Evolutionary conservation across 306 rosid species (phyloP), one percentile per base, ranked within the genome.

Genomic region (Dicorynia guianensis): DNA sequence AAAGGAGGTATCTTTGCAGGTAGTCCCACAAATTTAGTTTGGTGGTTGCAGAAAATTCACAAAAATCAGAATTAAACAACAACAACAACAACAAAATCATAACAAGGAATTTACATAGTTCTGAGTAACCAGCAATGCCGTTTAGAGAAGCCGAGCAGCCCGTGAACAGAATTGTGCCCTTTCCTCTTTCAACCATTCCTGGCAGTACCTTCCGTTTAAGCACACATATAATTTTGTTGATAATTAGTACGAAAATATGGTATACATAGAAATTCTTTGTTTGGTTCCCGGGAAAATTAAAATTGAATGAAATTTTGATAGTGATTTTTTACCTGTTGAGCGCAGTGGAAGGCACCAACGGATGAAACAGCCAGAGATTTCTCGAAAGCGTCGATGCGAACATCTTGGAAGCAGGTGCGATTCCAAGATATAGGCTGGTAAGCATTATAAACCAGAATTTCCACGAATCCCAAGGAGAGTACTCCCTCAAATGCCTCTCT

Each of bases 401-500:
- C 72, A 19, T 83, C 86, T 11, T 79, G 67, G 85, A 90, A 87
- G 76, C 73, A 72, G 8, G 90, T 76, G 0, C 91, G 96, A n/a
- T 62, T 63, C 79, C 76, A 72, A 9, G 89, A 63, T 4, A 80
- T 70, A 19, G 88, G 89, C 39, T 85, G 85, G 70, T 77, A 83
- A 5, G 97, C 91, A 86, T 92, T 95, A 77, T 95, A 95, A 34
- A 92, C 90, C 15, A 95, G 85, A 52, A 90, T 86, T 71, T 95
- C 97, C 0, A 95, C 97, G 20, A 85, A 95, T 11, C 99, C 99
- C 1, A 95, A 80, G 0, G 99, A 95, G 0, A 87, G 76, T 7
- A 95, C 97, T 3, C 90, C 96, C 76, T 95, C 99, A 15, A 95
- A 95, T 4, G 99, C 97, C 69, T 95, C 99, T 49, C 84, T 87